These are phyloP conservation scores for Ascochyta lentis DNA, from an alignment of 2,329 filamentous ascomycete species.

Conservation along the genomic window DNA sequence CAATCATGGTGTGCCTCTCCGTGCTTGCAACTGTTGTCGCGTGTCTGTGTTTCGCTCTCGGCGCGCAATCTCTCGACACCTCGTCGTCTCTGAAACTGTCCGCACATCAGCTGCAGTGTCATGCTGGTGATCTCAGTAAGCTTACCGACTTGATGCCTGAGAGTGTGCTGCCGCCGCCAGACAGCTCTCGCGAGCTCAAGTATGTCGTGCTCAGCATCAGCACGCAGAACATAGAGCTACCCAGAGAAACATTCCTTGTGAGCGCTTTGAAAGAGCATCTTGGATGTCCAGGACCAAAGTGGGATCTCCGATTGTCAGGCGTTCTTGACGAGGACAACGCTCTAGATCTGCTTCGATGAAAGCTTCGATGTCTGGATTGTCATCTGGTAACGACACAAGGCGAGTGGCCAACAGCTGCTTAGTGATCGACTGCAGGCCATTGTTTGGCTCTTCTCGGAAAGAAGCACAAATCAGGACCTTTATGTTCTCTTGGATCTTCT, in stretches of 20 bases:
- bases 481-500: conserved; percentile 28
- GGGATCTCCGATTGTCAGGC: conserved; percentile 33
- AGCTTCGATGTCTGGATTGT: conserved; percentile 27
- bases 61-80: too few relatives aligned
- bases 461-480: conserved; percentile 34
- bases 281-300: conserved; percentile 35
- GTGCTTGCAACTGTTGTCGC: too few relatives aligned
- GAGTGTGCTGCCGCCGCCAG: too few relatives aligned
- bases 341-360: conserved; percentile 39
- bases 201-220: too few relatives aligned
- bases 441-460: conserved; percentile 25
- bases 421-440: too few relatives aligned
- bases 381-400: conserved; percentile 28
- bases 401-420: neutral
- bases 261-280: conserved; percentile 28
- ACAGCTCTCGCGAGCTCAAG: too few relatives aligned
- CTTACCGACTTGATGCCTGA: too few relatives aligned
- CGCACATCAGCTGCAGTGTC: too few relatives aligned
- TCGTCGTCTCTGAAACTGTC: too few relatives aligned
- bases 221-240: conserved; percentile 15
- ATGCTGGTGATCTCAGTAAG: too few relatives aligned
- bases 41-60: too few relatives aligned
- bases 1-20: too few relatives aligned
- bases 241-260: conserved; percentile 41
- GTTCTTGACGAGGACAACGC: conserved; percentile 21